Evolutionary conservation across 2,329 filamentous ascomycete genomes (phyloP), one percentile per base, ranked within the genome.

Genomic region (Penicillium sclerotiorum): DNA sequence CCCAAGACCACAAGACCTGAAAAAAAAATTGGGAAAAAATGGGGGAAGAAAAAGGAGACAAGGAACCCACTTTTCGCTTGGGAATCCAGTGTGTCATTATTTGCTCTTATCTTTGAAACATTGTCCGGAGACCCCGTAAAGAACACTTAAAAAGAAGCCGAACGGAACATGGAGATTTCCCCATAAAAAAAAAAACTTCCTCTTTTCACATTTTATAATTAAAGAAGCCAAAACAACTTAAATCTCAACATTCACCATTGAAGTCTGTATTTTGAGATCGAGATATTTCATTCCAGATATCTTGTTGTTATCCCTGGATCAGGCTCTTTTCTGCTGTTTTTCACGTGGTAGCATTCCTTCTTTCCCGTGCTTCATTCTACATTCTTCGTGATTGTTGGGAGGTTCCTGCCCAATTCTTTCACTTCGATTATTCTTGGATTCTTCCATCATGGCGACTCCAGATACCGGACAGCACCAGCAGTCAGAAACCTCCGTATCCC

Each of bases 401-500:
- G 12, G 6, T 22, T n/a, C 30, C 15, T 36, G 20, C 13, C 20
- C 37, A 27, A n/a, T 17, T 25, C 25, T 28, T 28, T 15, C n/a
- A 27, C 13, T 7, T 41, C 25, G 18, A 12, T 17, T 9, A 27
- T 15, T 5, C 3, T 15, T 28, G 8, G 5, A 17, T 30, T 18
- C 17, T 15, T 28, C 27, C 13, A 33, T 28, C 5, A 59, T 58
- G 56, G 51, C 53, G 28, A 45, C 50, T 22, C 30, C 46, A 39
- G 55, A 55, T 39, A 37, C 55, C 23, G 55, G 57, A 37, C 47
- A 55, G 28, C 47, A 51, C 25, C 28, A 46, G 38, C 53, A 45
- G 38, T 30, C 44, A 22, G 58, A 57, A n/a, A 30, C 45, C 20
- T 28, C 52, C 1, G 44, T 30, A 23, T 11, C 47, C 1, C 52